Percentiles rank a stretch among this genome's conserved stretches.
These are phyloP conservation scores for Microcyclosporella mali DNA, from an alignment of 2,329 filamentous ascomycete species.

Conservation along the genomic window DNA sequence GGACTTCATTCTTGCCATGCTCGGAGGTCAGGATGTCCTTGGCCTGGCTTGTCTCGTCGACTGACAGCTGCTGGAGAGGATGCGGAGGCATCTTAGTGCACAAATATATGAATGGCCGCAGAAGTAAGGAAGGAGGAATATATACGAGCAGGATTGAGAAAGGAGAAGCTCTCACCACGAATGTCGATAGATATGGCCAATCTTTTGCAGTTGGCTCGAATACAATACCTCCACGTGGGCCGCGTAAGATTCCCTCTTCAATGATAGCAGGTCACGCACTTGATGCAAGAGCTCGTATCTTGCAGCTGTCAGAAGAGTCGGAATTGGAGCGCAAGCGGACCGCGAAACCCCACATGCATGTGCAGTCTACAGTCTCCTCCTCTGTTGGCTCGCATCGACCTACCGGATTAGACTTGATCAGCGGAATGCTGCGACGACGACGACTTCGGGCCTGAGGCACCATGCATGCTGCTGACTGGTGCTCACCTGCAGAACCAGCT, in stretches of 20 bases:
- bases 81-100: slow-evolving; percentile 15
- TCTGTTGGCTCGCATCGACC: too few relatives aligned
- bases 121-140: not conserved
- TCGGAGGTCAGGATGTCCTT: slow-evolving; percentile 19
- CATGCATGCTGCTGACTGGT: too few relatives aligned
- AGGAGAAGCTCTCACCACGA: not conserved
- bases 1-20: slow-evolving; percentile 19
- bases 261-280: too few relatives aligned
- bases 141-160: not conserved
- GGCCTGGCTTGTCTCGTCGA: slow-evolving; percentile 19
- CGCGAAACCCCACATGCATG: too few relatives aligned
- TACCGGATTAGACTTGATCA: too few relatives aligned
- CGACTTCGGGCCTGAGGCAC: too few relatives aligned
- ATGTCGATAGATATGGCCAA: not conserved
- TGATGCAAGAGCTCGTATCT: too few relatives aligned
- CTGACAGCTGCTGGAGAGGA: slow-evolving; percentile 19
- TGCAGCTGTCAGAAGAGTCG: too few relatives aligned
- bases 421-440: too few relatives aligned
- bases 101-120: not conserved
- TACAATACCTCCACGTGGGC: not conserved
- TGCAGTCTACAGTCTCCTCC: too few relatives aligned
- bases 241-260: not conserved
- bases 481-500: too few relatives aligned
- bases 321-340: too few relatives aligned
- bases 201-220: not conserved